Evolutionary conservation across 2,329 filamentous ascomycete genomes (phyloP).

Genomic region (Ramularia endophylla): DNA sequence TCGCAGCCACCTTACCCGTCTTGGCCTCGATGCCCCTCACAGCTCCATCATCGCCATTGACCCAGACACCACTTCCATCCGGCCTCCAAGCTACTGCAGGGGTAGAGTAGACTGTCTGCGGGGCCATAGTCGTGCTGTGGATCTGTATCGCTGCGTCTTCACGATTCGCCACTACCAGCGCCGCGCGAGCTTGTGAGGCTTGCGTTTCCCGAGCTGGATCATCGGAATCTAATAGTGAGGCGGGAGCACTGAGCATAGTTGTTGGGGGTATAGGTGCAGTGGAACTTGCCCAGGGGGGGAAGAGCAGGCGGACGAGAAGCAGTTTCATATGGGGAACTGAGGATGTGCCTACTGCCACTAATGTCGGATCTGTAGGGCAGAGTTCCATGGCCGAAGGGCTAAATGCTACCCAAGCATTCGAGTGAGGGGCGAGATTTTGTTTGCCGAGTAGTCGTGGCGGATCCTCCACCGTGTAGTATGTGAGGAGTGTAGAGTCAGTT

Average conservation of each 20-base stretch:
- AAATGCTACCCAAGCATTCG: constrained; percentile 59
- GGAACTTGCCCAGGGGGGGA: constrained; percentile 35
- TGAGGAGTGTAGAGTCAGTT: constrained; percentile 53
- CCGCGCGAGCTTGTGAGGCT: constrained; percentile 47
- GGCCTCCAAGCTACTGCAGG: constrained; percentile 57
- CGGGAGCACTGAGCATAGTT: constrained; percentile 5
- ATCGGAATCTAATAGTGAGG: constrained; percentile 21
- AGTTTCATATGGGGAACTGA: constrained; percentile 58
- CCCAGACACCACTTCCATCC: constrained; percentile 56
- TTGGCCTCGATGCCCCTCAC: constrained; percentile 54
- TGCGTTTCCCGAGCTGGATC: constrained; percentile 36
- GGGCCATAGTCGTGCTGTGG: constrained; percentile 54
- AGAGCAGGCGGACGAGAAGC: constrained; percentile 52
- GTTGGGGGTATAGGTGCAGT: constrained; percentile 11
- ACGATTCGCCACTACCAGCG: constrained; percentile 47
- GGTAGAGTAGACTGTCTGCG: constrained; percentile 60
- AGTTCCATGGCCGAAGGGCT: constrained; percentile 53
- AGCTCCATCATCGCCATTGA: constrained; percentile 59
- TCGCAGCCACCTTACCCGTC: constrained; percentile 51
- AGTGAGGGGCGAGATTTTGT: constrained; percentile 57
- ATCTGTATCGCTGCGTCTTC: constrained; percentile 56
- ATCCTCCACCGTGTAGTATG: constrained; percentile 45
- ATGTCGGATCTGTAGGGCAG: constrained; percentile 48
- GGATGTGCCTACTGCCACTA: constrained; percentile 56
- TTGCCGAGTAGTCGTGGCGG: constrained; percentile 44